Base-by-base conservation (phyloP, 2,329 filamentous ascomycete species). In the Diaporthe destruens region DNA sequence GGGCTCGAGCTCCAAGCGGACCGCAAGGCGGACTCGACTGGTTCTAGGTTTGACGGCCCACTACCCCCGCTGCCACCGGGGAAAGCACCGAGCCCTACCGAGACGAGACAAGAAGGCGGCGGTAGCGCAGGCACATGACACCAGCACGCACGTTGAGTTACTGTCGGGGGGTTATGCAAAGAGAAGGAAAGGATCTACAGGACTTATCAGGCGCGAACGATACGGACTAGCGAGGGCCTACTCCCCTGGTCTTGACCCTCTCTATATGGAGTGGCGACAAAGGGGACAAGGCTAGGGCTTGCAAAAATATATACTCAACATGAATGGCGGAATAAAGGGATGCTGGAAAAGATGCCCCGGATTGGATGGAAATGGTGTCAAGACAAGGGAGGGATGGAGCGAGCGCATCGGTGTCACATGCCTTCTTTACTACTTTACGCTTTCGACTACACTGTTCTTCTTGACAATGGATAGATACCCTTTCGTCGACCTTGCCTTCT, bases 1-100 rank as follows among this genome's bases (percentile, higher is more conserved):
- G 73, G 73, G n/a, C 73, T 74, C 32, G 71, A 74, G 44, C 54
- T 74, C 59, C 66, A 68, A 25, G 69, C 65, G 9, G 67, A 72
- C 47, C 53, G 59, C 47, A 69, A 72, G 53, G 59, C 55, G 25
- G 68, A 42, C 14, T 39, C 55, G 3, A 61, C 55, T 59, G 55
- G 55, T 47, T 61, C 55, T 12, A 61, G 55, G 23, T 34, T 44
- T 3, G 55, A 70, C 5, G 68, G 55, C 32, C 68, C 68, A 29
- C 36, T 70, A 4, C 68, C 68, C 51, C 55, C 55, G 6, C 23
- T 53, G 25, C 54, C 70, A 20, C n/a, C 65, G 9, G 72, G 34
- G 49, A 49, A n/a, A 20, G 14, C 32, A 25, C 3, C 42, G 20
- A 39, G 39, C 20, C 49, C 16, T 32, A 29, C 57, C 11, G 56